phyloP scores from a whole-genome alignment of 2,329 filamentous ascomycete genomes.

The Diaporthe eres region DNA sequence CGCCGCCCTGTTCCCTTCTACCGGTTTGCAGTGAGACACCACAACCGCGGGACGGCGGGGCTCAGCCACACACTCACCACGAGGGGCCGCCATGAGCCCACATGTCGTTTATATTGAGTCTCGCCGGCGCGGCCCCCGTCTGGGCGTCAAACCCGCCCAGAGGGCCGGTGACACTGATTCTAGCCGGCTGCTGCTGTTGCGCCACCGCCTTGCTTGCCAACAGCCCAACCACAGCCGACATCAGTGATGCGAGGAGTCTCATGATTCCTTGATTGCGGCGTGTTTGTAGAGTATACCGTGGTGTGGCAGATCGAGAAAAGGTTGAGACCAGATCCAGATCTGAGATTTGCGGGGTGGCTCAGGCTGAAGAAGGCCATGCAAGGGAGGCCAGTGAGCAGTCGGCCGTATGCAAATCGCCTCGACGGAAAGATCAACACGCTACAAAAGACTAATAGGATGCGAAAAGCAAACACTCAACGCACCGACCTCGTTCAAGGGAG shows the following conservation, averaged over 20 bases:
- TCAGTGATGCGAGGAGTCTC: not conserved
- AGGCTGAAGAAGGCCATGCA: not conserved
- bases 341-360: not conserved
- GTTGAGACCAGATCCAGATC: slow-evolving; percentile 11
- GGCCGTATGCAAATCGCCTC: not conserved
- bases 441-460: not conserved
- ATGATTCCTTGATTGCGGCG: slow-evolving; percentile 16
- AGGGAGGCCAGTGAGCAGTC: not conserved
- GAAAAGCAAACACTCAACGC: not conserved
- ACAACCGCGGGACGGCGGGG: not conserved
- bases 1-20: not conserved
- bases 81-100: slow-evolving; percentile 57
- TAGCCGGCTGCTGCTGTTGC: slow-evolving; percentile 24
- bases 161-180: slow-evolving; percentile 54
- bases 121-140: slow-evolving; percentile 58
- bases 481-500: not conserved
- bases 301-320: not conserved
- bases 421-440: slow-evolving; percentile 6
- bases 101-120: slow-evolving; percentile 64
- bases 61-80: slow-evolving; percentile 54
- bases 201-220: slow-evolving; percentile 6
- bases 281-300: not conserved
- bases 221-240: not conserved
- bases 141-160: slow-evolving; percentile 51
- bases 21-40: slow-evolving; percentile 4